Base-by-base conservation (phyloP, 2,329 filamentous ascomycete species). In the Acrocalymma vagum region DNA sequence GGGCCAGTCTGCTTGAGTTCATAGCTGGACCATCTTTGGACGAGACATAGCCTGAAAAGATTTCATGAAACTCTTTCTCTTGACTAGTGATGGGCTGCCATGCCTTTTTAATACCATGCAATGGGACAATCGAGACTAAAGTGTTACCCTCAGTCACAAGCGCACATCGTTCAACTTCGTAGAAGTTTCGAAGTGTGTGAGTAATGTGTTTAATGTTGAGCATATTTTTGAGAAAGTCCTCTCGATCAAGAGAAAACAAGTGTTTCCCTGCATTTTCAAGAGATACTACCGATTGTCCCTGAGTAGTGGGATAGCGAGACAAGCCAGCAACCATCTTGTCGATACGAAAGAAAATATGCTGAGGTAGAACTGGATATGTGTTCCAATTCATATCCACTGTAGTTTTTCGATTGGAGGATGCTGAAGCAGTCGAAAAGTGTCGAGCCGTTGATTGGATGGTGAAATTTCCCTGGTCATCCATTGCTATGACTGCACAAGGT, bases 1-100 rank as follows among this genome's bases (percentile, higher is more conserved):
- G 28, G 15, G 22, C 21, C 28, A 34, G 22, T 28, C 18, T 33
- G 29, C 23, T 24, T 22, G 29, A 31, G n/a, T n/a, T n/a, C n/a
- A n/a, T n/a, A n/a, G n/a, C 10, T 9, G 32, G 43, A 8, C 43
- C 43, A 33, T 42, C 29, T 27, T 47, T 47, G 24, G 43, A 47
- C 11, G 31, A 32, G 24, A 42, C 33, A 18, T 47, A 47, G 27
- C 43, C 33, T 22, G 42, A 36, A 36, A 18, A 45, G 23, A 11
- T 24, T 26, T 28, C 29, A n/a, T 45, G 22, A 29, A 29, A 45
- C 29, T 40, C 42, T 18, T 34, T 26, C 29, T 39, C 35, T 13
- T 6, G 16, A 30, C 24, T 31, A 29, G 23, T 21, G 11, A 35
- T 20, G 28, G 42, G 42, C 29, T 40, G 21, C 42, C 35, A 40